These are phyloP conservation scores for Cryptosporidium meleagridis DNA, from an alignment of 169 alveolate species.

Conservation along the genomic window DNA sequence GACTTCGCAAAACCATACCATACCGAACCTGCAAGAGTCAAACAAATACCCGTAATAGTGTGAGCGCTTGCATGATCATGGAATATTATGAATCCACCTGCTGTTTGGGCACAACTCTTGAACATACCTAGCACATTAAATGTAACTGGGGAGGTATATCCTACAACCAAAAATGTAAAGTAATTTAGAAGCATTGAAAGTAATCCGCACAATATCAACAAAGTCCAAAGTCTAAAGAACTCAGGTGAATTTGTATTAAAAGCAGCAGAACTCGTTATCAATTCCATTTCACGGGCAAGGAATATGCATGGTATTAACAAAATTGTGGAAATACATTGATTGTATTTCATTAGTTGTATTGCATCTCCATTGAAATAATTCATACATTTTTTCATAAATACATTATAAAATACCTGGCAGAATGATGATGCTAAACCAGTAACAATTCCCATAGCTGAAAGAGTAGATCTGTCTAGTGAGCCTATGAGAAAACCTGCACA, in stretches of 20 bases:
- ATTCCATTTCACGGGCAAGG: constrained; percentile 43
- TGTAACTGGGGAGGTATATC: constrained; percentile 75
- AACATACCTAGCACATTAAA: constrained; percentile 79
- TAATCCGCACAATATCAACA: constrained; percentile 50
- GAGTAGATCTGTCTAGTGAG: constrained; percentile 75
- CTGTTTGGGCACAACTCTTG: constrained; percentile 79
- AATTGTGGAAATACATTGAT: constrained; percentile 63
- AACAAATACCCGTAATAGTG: constrained; percentile 74
- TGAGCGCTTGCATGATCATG: constrained; percentile 73
- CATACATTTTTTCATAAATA: constrained; percentile 76
- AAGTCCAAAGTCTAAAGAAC: constrained; percentile 59
- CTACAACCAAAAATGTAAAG: constrained; percentile 62
- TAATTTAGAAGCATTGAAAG: constrained; percentile 59
- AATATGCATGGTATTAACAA: constrained; percentile 75
- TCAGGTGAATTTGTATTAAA: constrained; percentile 29
- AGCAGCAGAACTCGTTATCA: constrained; percentile 29
- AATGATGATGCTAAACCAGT: constrained; percentile 78
- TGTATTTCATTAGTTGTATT: constrained; percentile 42
- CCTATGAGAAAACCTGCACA: constrained; percentile 79
- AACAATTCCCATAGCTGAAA: constrained; percentile 71
- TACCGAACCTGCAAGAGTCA: constrained; percentile 76
- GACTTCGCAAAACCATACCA: constrained; percentile 73
- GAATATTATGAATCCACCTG: constrained; percentile 77
- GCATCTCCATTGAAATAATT: constrained; percentile 54
- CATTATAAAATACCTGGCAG: constrained; percentile 80